phyloP scores from a whole-genome alignment of 169 alveolate species.

The Cyclospora cayetanensis region DNA sequence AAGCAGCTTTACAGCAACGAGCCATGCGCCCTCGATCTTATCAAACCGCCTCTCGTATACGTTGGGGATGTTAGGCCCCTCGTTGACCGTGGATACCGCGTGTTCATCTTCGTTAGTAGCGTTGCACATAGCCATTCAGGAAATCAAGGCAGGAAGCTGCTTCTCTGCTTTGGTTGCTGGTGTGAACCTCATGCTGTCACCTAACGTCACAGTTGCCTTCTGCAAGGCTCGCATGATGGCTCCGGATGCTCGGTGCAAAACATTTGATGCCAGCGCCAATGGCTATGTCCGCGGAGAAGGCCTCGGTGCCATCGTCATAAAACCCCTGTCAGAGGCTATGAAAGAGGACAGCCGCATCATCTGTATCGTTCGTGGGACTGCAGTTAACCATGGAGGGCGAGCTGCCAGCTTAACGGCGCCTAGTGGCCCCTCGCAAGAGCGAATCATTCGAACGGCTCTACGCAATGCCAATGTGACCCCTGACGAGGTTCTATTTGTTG shows the following conservation, averaged over 20 bases:
- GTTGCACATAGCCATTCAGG: constrained; percentile 80
- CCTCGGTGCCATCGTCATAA: constrained; percentile 77
- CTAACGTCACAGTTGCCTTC: constrained; percentile 84
- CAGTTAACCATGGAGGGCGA: constrained; percentile 83
- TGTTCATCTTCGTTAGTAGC: constrained; percentile 88
- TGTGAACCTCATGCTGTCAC: constrained; percentile 83
- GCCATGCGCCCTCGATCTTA: constrained; percentile 82
- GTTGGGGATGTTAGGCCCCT: constrained; percentile 83
- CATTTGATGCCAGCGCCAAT: constrained; percentile 84
- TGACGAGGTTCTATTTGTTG: constrained; percentile 75
- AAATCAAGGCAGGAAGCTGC: constrained; percentile 79
- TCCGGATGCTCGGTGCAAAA: constrained; percentile 82
- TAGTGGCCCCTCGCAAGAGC: constrained; percentile 83
- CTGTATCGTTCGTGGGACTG: constrained; percentile 79
- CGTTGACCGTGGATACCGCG: constrained; percentile 86
- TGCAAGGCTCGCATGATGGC: constrained; percentile 85
- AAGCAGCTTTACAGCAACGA: constrained; percentile 80
- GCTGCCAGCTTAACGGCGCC: constrained; percentile 85
- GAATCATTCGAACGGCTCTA: constrained; percentile 79
- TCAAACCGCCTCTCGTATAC: constrained; percentile 85
- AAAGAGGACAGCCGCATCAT: constrained; percentile 69
- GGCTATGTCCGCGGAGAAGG: constrained; percentile 86
- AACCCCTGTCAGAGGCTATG: constrained; percentile 73
- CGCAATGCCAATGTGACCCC: constrained; percentile 75
- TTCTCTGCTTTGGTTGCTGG: constrained; percentile 82